These are phyloP conservation scores for Antitrichia curtipendula DNA, from an alignment of 225 moss, liverwort and hornwort genomes.

Conservation along the genomic window DNA sequence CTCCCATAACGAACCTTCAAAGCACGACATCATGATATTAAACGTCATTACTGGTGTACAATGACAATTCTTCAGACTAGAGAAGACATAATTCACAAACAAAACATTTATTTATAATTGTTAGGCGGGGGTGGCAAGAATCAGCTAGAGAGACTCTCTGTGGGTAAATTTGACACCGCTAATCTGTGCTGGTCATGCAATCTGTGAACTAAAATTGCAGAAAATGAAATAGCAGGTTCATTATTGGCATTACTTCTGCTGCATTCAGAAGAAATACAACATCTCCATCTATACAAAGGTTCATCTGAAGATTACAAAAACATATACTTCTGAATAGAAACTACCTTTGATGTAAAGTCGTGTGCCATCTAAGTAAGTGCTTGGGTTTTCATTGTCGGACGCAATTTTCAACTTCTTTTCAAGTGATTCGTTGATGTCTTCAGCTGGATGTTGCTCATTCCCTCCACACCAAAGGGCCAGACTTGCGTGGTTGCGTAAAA, in stretches of 20 bases:
- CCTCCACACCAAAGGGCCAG: constrained; percentile 95
- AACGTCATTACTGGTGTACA: not conserved
- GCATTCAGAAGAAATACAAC: not conserved
- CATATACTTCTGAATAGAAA: not conserved
- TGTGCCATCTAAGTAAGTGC: constrained; percentile 65
- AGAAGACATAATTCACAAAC: not conserved
- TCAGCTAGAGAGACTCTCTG: not conserved
- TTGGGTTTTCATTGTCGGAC: constrained; percentile 26
- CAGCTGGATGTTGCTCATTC: constrained; percentile 80
- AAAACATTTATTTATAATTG: not conserved
- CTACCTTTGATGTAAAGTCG: constrained; percentile 63
- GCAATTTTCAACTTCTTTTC: constrained; percentile 17
- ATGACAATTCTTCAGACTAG: not conserved
- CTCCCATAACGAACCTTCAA: constrained; percentile 76
- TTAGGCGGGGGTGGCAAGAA: not conserved
- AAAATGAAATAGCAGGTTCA: not conserved
- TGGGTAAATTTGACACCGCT: not conserved
- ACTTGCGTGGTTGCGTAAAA: constrained; percentile 87
- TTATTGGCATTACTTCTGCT: not conserved
- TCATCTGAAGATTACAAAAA: not conserved
- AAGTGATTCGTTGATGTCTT: constrained; percentile 64
- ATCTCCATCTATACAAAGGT: not conserved
- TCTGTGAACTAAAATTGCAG: not conserved
- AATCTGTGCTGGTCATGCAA: not conserved
- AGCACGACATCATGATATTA: not conserved